phyloP scores from a whole-genome alignment of 2,329 filamentous ascomycete species.

The Parasarocladium wereldwijsianum region DNA sequence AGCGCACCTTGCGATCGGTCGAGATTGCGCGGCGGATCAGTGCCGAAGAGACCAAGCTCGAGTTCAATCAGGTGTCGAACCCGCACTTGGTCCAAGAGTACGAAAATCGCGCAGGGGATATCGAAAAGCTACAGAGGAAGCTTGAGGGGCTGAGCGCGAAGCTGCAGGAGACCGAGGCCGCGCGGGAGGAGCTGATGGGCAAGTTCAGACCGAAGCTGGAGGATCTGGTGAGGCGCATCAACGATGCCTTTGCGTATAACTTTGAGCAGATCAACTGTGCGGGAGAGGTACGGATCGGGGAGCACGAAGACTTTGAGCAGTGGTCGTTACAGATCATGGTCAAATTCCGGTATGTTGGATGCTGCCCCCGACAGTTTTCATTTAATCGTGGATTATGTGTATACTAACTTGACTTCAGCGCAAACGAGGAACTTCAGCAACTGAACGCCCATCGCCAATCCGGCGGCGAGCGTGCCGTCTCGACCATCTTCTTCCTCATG shows the following conservation, averaged over 20 bases:
- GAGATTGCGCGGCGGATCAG: no score
- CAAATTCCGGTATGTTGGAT: conserved; percentile 74
- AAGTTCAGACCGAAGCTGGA: conserved; percentile 80
- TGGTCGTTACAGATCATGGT: conserved; percentile 93
- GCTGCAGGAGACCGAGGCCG: conserved; percentile 37
- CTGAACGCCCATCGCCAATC: conserved; percentile 90
- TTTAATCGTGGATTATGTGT: not conserved
- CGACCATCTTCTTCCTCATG: conserved; percentile 98
- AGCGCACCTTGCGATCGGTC: no score
- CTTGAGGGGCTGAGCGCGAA: conserved; percentile 39
- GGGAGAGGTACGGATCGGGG: conserved; percentile 76
- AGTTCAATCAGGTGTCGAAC: conserved; percentile 67
- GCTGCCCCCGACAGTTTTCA: not conserved
- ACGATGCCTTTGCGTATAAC: conserved; percentile 80
- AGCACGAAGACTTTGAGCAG: conserved; percentile 82
- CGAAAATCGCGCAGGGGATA: conserved; percentile 55
- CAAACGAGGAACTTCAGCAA: conserved; percentile 68
- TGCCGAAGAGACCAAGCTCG: conserved; percentile 59
- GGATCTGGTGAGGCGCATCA: conserved; percentile 63
- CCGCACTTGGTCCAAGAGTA: conserved; percentile 64
- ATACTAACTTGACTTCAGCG: conserved; percentile 26
- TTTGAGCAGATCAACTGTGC: conserved; percentile 91
- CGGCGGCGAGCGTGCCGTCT: conserved; percentile 88
- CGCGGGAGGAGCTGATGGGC: conserved; percentile 51
- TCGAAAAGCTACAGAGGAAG: conserved; percentile 44